Evolutionary conservation across 345 rosid genomes (phyloP).

Genomic region (Dovyalis caffra): DNA sequence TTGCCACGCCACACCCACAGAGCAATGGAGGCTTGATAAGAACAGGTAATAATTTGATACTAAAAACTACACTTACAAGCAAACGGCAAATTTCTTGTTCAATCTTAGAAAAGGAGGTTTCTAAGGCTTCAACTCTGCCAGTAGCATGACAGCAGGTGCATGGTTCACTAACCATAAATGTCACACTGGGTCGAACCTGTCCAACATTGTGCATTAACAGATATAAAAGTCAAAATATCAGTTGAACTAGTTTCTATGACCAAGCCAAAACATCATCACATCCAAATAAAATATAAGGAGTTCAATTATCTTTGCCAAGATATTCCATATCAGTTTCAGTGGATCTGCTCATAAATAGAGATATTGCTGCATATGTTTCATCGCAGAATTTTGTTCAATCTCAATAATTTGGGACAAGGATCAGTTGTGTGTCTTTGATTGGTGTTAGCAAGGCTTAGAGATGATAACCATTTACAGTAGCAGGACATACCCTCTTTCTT

Average conservation of each 20-base stretch:
- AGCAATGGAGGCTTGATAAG: neutral
- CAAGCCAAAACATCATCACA: neutral
- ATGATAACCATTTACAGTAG: constrained; percentile 11
- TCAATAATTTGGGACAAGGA: neutral
- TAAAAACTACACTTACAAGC: constrained; percentile 57
- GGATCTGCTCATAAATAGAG: neutral
- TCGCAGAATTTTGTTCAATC: too few species aligned
- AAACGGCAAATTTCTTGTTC: constrained; percentile 89
- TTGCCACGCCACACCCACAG: neutral
- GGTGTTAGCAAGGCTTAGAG: constrained; percentile 5
- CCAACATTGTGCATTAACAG: constrained; percentile 18
- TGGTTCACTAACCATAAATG: constrained; percentile 95
- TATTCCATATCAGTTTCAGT: neutral
- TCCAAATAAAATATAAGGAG: neutral
- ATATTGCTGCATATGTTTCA: neutral
- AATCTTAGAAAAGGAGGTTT: constrained; percentile 89
- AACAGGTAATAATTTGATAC: constrained; percentile 6
- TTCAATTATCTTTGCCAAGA: neutral
- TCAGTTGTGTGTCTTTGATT: neutral
- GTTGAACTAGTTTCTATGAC: constrained; percentile 2
- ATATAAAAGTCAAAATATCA: constrained; percentile 1
- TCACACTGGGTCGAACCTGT: constrained; percentile 97
- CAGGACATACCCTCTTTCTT: constrained; percentile 76
- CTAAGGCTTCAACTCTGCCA: constrained; percentile 95
- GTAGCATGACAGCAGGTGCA: constrained; percentile 91